These are phyloP conservation scores for Pyricularia grisea DNA, from an alignment of 2,329 filamentous ascomycete genomes.

Conservation along the genomic window DNA sequence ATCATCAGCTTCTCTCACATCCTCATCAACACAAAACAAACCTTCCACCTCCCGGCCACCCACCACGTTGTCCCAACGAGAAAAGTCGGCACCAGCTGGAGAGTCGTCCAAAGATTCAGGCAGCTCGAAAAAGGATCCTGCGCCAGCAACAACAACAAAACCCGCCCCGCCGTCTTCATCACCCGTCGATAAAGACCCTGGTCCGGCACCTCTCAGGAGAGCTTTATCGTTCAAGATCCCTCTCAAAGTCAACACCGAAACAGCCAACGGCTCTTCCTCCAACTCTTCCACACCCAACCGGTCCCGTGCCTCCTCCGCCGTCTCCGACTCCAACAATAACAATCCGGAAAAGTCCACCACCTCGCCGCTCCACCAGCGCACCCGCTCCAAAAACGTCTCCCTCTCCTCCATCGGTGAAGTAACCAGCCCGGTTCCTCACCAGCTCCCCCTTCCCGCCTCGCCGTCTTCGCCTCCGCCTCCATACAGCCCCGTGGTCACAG, in stretches of 20 bases:
- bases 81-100: neutral
- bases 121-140: neutral
- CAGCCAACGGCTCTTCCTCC: neutral
- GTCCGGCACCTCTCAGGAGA: constrained; percentile 1
- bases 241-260: neutral
- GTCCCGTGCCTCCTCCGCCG: neutral
- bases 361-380: neutral
- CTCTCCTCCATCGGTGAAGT: constrained; percentile 5
- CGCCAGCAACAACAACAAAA: neutral
- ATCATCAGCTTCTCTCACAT: neutral
- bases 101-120: neutral
- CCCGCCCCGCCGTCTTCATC: neutral
- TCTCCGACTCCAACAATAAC: neutral
- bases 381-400: neutral
- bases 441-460: neutral
- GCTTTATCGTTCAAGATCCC: constrained; percentile 2
- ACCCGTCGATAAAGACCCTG: neutral
- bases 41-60: neutral
- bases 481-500: neutral
- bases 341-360: neutral
- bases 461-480: neutral
- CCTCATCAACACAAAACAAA: neutral
- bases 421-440: neutral
- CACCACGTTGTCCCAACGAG: neutral
- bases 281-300: neutral